A percentile compares a stretch with the other conserved stretches of the same genome.
These are phyloP conservation scores for Karstenula rhodostoma DNA, from an alignment of 2,329 filamentous ascomycete genomes.

Conservation along the genomic window DNA sequence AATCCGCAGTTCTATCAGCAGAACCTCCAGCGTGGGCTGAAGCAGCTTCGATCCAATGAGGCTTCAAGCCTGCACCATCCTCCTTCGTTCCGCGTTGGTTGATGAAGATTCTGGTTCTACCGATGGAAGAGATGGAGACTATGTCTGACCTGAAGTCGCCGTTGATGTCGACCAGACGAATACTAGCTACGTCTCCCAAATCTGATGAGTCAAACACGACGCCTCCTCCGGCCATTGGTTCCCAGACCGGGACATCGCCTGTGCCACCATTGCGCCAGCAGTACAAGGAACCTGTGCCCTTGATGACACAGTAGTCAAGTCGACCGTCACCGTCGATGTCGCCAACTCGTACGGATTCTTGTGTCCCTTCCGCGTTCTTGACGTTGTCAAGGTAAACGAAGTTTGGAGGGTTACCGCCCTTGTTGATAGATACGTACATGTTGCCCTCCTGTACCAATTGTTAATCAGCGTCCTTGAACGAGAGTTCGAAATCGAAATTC, in stretches of 20 bases:
- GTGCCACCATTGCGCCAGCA: conserved; percentile 47
- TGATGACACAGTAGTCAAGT: conserved; percentile 43
- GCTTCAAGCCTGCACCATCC: conserved; percentile 19
- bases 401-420: conserved; percentile 29
- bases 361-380: conserved; percentile 14
- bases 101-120: conserved; percentile 23
- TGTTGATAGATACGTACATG: conserved; percentile 30
- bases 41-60: conserved; percentile 18
- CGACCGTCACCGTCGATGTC: conserved; percentile 50
- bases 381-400: conserved; percentile 32
- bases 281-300: conserved; percentile 31
- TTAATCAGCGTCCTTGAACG: background rate
- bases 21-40: conserved; percentile 11
- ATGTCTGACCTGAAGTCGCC: conserved; percentile 24
- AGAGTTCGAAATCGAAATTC: background rate
- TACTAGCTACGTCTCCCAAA: conserved; percentile 14
- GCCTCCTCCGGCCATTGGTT: conserved; percentile 36
- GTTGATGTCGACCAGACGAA: conserved; percentile 34
- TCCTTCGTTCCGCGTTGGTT: conserved; percentile 24
- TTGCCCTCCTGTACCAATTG: conserved; percentile 25
- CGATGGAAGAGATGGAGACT: conserved; percentile 17
- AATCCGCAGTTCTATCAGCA: conserved; percentile 14
- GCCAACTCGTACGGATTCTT: conserved; percentile 35
- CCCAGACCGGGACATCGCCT: conserved; percentile 43
- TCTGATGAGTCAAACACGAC: conserved; percentile 16